Evolutionary conservation across 179 eudicot genomes (phyloP).

Genomic region (Silene noctiflora): DNA sequence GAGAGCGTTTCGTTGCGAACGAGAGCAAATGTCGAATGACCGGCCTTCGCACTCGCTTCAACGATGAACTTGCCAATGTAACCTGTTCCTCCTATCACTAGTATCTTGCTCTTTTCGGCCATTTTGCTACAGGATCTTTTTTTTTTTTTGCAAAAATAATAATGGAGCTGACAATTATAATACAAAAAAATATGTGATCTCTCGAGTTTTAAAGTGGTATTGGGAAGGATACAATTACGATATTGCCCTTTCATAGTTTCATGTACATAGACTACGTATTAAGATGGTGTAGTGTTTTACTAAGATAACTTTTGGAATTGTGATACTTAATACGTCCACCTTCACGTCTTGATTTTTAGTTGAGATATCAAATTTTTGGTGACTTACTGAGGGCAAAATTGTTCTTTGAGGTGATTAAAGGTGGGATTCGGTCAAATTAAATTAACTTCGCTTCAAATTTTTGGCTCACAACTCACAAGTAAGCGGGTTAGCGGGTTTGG

Average conservation of each 20-base stretch:
- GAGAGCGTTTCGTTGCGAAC: slow-evolving; percentile 36
- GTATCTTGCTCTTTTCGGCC: slow-evolving; percentile 35
- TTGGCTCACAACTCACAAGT: no score
- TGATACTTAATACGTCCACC: slow-evolving; percentile 12
- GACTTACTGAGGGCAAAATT: background rate
- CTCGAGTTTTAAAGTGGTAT: slow-evolving; percentile 16
- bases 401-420: no score
- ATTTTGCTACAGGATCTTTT: background rate
- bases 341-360: slow-evolving; percentile 8
- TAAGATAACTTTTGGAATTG: background rate
- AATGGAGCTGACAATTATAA: no score
- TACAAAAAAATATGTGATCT: background rate
- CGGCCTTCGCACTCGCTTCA: slow-evolving; percentile 37
- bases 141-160: background rate
- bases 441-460: no score
- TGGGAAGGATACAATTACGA: slow-evolving; percentile 14
- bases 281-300: background rate
- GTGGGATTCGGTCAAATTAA: no score
- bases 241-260: slow-evolving; percentile 2
- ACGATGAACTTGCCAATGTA: slow-evolving; percentile 41
- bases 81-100: slow-evolving; percentile 49
- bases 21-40: slow-evolving; percentile 37
- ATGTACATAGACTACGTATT: background rate
- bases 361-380: background rate
- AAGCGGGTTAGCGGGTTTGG: no score